phyloP scores from a whole-genome alignment of 495 filamentous ascomycete species.

The Aspergillus coremiiformis region DNA sequence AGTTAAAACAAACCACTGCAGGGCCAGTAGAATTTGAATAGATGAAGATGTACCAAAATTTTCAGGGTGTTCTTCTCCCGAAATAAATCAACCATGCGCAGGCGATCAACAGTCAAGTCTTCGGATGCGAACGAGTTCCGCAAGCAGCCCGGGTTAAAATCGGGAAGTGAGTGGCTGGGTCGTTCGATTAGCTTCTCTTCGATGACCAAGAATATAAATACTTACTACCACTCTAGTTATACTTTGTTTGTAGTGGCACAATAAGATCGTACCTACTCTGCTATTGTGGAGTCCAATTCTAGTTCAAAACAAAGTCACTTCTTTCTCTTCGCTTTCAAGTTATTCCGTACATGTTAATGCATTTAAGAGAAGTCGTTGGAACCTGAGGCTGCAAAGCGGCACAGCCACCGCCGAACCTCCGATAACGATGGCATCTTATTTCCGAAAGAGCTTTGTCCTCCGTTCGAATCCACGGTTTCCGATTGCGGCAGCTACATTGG shows the following conservation, averaged over 20 bases:
- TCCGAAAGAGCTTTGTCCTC: neutral
- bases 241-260: neutral
- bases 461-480: neutral
- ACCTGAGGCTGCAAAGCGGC: slow-evolving; percentile 14
- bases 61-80: neutral
- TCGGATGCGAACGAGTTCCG: neutral
- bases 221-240: neutral
- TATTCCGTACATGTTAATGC: neutral
- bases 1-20: neutral
- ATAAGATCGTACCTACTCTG: neutral
- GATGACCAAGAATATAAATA: too few relatives aligned
- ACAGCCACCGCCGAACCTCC: slow-evolving; percentile 16
- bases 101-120: neutral
- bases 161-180: neutral
- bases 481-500: neutral
- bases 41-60: neutral
- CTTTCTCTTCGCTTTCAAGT: too few relatives aligned
- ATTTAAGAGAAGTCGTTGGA: neutral
- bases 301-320: too few relatives aligned
- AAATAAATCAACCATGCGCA: neutral
- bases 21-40: neutral
- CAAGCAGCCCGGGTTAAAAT: neutral
- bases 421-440: slow-evolving; percentile 8
- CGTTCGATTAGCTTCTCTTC: neutral
- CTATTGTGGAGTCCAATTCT: neutral